phyloP scores from a whole-genome alignment of 139 green algal genomes.

The Gonium pectorale region DNA sequence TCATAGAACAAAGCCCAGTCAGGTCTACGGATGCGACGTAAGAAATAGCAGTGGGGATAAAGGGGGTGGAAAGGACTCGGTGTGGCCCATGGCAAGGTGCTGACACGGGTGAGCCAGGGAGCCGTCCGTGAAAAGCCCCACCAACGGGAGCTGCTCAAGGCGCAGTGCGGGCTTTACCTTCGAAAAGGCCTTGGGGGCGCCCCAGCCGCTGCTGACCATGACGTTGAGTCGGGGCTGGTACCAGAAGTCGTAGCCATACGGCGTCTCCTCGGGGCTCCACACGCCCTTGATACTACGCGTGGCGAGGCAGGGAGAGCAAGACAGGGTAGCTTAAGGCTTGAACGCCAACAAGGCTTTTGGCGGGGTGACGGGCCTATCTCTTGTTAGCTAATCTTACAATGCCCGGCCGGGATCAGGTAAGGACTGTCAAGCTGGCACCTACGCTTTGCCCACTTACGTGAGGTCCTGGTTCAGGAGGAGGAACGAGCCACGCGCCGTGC shows the following conservation, averaged over 20 bases:
- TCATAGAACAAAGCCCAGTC: too few relatives aligned
- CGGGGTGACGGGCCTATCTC: too few relatives aligned
- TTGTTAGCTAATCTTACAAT: too few relatives aligned
- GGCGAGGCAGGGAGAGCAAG: neutral
- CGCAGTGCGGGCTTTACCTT: conserved; percentile 61
- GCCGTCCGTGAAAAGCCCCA: too few relatives aligned
- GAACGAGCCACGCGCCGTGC: conserved; percentile 69
- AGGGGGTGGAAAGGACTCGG: too few relatives aligned
- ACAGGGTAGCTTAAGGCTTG: neutral
- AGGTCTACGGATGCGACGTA: too few relatives aligned
- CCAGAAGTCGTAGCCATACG: conserved; percentile 90
- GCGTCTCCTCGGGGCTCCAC: conserved; percentile 67
- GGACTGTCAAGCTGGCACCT: too few relatives aligned
- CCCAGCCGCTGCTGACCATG: conserved; percentile 82
- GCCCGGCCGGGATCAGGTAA: too few relatives aligned
- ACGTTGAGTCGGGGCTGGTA: conserved; percentile 91
- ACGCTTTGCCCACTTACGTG: conserved; percentile 50
- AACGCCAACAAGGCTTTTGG: too few relatives aligned
- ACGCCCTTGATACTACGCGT: conserved; percentile 62
- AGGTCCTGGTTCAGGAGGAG: conserved; percentile 86
- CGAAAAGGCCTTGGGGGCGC: conserved; percentile 74
- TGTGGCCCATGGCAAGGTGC: too few relatives aligned
- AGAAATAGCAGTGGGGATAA: too few relatives aligned
- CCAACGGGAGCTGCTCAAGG: neutral
- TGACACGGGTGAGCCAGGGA: too few relatives aligned